phyloP scores from a whole-genome alignment of 352 stramenopile species.

The Globisporangium apiculatum region DNA sequence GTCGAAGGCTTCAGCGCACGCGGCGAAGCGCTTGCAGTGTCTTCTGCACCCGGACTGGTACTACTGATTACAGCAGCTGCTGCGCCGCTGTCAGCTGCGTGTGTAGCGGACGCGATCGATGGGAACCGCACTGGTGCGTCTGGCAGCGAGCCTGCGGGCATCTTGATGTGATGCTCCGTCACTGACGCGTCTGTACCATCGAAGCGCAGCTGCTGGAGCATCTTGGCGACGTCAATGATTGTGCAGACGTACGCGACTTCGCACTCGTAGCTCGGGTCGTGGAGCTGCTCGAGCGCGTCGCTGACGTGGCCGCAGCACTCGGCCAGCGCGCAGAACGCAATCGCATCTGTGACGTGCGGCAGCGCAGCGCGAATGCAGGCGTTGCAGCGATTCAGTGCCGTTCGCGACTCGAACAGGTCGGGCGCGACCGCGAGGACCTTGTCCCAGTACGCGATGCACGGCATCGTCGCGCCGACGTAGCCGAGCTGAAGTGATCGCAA shows the following conservation, averaged over 20 bases:
- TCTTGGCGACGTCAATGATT: constrained; percentile 34
- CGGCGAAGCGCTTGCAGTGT: constrained; percentile 1
- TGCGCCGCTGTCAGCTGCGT: neutral
- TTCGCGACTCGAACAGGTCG: constrained; percentile 44
- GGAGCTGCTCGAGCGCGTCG: constrained; percentile 42
- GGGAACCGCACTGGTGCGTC: constrained; percentile 21
- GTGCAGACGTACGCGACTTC: constrained; percentile 54
- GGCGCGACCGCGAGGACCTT: constrained; percentile 29
- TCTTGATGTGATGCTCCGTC: constrained; percentile 1
- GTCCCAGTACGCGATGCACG: constrained; percentile 57
- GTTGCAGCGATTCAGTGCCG: constrained; percentile 31
- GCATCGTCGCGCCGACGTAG: constrained; percentile 41
- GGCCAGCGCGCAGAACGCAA: constrained; percentile 55
- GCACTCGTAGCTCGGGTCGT: constrained; percentile 42
- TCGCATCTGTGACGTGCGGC: constrained; percentile 34
- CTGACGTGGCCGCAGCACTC: constrained; percentile 42
- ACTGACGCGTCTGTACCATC: neutral
- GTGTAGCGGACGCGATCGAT: constrained; percentile 16
- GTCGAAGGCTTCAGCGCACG: constrained; percentile 20
- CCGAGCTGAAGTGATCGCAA: constrained; percentile 22
- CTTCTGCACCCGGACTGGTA: neutral
- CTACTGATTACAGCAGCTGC: neutral
- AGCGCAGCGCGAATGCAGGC: constrained; percentile 30
- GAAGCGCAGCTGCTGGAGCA: constrained; percentile 20
- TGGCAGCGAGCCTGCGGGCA: neutral